Conservation (phyloP, 352 stramenopile species). For the Phytopythium helicoides region DNA sequence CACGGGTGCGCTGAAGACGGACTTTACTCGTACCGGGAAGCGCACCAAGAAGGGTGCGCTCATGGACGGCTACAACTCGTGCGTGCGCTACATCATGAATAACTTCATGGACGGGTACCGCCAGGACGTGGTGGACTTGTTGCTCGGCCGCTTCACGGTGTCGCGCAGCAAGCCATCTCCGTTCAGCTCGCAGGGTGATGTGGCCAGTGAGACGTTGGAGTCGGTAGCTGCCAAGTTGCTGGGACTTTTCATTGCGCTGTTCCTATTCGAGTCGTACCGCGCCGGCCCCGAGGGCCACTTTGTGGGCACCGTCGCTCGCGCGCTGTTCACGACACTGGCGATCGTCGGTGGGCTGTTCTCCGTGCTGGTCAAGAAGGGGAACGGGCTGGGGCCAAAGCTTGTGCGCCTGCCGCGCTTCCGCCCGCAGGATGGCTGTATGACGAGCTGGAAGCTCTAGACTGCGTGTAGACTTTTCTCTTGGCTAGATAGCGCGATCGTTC, state of each 20-base stretch:
- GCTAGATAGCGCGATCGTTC: neutral
- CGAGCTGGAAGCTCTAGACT: conserved; percentile 64
- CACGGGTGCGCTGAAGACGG: conserved; percentile 94
- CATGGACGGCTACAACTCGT: conserved; percentile 94
- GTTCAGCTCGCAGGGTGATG: conserved; percentile 23
- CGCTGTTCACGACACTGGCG: conserved; percentile 46
- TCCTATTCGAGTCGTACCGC: conserved; percentile 59
- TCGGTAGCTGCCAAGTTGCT: conserved; percentile 51
- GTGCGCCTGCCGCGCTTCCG: conserved; percentile 61
- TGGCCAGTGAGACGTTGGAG: conserved; percentile 47
- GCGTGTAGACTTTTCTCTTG: neutral
- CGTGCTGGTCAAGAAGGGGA: conserved; percentile 78
- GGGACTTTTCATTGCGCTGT: conserved; percentile 45
- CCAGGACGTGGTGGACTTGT: conserved; percentile 93
- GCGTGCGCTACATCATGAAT: conserved; percentile 94
- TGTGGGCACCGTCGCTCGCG: conserved; percentile 57
- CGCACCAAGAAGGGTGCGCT: conserved; percentile 91
- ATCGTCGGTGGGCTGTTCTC: conserved; percentile 46
- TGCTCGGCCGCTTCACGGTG: conserved; percentile 66
- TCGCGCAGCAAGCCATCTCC: conserved; percentile 53
- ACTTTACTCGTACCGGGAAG: conserved; percentile 95
- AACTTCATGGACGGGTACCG: conserved; percentile 95
- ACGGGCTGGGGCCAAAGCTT: conserved; percentile 57
- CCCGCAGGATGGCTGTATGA: conserved; percentile 75
- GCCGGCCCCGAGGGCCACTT: conserved; percentile 36